These are phyloP conservation scores for Fistulifera pelliculosa DNA, from an alignment of 108 stramenopile species.

Conservation along the genomic window DNA sequence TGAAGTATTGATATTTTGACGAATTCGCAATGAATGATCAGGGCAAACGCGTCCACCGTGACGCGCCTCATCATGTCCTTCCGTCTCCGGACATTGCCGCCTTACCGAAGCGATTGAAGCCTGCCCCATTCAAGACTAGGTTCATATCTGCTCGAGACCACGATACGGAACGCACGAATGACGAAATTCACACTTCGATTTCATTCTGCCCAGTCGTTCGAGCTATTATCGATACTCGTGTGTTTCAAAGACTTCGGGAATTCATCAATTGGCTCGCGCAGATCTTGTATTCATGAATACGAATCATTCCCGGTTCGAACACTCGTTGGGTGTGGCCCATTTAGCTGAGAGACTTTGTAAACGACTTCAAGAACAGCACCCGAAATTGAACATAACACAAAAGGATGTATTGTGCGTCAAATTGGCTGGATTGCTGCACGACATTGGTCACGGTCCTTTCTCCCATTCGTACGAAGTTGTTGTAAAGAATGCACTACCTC, in stretches of 20 bases:
- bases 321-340: conserved; percentile 80
- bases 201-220: conserved; percentile 57
- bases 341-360: conserved; percentile 57
- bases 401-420: conserved; percentile 88
- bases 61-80: no score
- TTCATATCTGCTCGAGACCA: no score
- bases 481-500: conserved; percentile 17
- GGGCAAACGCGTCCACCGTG: no score
- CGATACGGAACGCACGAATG: conserved; percentile 42
- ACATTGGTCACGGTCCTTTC: conserved; percentile 88
- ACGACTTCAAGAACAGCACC: conserved; percentile 39
- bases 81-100: no score
- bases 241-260: conserved; percentile 77
- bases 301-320: conserved; percentile 84
- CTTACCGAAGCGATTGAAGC: no score
- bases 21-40: no score
- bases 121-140: no score
- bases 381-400: conserved; percentile 47
- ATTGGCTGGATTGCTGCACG: conserved; percentile 88
- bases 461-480: conserved; percentile 63
- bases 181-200: conserved; percentile 66
- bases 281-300: conserved; percentile 63
- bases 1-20: no score
- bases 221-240: conserved; percentile 55
- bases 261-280: conserved; percentile 78